These are phyloP conservation scores for Vitis cinerea DNA, from an alignment of 164 flowering plant genomes.

Conservation along the genomic window DNA sequence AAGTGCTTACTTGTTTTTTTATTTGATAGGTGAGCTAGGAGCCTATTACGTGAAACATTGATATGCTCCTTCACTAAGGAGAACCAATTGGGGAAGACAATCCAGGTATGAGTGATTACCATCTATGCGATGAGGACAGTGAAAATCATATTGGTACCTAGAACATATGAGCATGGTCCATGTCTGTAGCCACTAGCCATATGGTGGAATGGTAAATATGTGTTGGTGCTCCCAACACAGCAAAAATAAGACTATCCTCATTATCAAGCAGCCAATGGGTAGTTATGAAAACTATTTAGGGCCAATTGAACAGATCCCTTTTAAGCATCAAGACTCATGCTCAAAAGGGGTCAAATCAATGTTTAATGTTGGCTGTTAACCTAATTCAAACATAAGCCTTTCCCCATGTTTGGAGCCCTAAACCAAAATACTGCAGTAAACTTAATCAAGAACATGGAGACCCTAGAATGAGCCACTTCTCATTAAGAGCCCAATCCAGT, in stretches of 20 bases:
- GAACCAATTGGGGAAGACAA: neutral
- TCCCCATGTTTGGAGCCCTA: too few relatives aligned
- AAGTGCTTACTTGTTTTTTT: too few relatives aligned
- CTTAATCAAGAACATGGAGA: neutral
- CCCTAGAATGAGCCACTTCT: neutral
- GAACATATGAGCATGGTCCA: too few relatives aligned
- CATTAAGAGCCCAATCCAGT: neutral
- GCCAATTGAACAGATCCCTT: neutral
- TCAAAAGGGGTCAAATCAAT: neutral
- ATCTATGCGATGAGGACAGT: neutral
- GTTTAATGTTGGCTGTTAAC: too few relatives aligned
- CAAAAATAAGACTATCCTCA: too few relatives aligned
- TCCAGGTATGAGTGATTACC: neutral
- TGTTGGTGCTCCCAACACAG: too few relatives aligned
- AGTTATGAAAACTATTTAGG: neutral
- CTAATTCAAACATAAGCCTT: too few relatives aligned
- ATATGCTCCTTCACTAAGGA: neutral
- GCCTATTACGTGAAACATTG: neutral
- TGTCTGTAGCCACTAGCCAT: too few relatives aligned
- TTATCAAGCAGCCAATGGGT: too few relatives aligned
- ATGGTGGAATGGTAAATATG: too few relatives aligned
- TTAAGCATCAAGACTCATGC: neutral
- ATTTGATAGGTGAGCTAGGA: neutral
- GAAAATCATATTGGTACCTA: neutral
- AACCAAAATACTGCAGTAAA: too few relatives aligned